Evolutionary conservation across 305 asterid species (phyloP), one percentile per base, ranked within the genome.

Genomic region (Plantago coronopus): DNA sequence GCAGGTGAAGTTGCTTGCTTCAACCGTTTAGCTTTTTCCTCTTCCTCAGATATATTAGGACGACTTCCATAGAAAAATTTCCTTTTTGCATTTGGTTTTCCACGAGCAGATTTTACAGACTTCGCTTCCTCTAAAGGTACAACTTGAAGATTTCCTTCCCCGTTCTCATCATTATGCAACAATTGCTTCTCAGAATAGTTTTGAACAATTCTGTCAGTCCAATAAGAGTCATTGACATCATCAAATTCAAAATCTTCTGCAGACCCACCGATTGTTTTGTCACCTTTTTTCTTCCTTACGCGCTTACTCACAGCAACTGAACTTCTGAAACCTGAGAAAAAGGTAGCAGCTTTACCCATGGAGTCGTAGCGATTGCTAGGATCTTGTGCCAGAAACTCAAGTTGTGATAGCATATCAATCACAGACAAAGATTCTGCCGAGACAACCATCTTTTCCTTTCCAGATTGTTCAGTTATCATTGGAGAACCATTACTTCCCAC

Each of bases 121-220:
- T 75, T 89, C 29, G 68, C 89, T 0, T 69, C 69, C 54, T 65
- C 78, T 48, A 49, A 68, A 16, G 70, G 71, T 31, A 66, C 64
- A 1, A 71, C 50, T 53, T 72, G 82, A 65, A 57, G 69, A 59
- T 63, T 69, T 48, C 63, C 74, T 17, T 57, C 73, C 57, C 76
- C 90, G 47, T 74, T 77, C 68, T 71, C 83, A 44, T 74, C 59
- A 27, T 77, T 71, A 61, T 81, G 85, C 67, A 83, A 67, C 57
- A 79, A 48, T 64, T 81, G 98, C 77, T 78, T 93, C 63, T 80
- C 95, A 0, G 95, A 64, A 47, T 79, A 74, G 68, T 89, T 89
- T 42, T 89, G 97, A 70, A 89, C 95, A 9, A 90, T 79, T 78
- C 90, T 83, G 74, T 94, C 97, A 0, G 83, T 87, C 99, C 99